Evolutionary conservation across 2,329 filamentous ascomycete genomes (phyloP), one percentile per base, ranked within the genome.

Genomic region (Colletotrichum sp.): DNA sequence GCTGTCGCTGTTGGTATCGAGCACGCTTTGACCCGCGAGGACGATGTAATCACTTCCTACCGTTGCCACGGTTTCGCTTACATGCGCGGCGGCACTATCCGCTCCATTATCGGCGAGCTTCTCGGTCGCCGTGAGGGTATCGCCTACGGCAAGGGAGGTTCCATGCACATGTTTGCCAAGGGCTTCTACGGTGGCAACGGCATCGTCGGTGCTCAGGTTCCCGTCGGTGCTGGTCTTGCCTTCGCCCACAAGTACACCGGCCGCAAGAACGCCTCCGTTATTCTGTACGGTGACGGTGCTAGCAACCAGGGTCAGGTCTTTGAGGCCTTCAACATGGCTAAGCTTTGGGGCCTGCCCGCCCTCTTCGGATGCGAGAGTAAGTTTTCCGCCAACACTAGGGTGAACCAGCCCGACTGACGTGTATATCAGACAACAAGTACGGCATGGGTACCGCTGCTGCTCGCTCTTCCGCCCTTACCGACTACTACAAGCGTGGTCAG

Each of bases 401-500:
- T 9, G 30, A 13, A n/a, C 26, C 10, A 21, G 16, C 12, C 26
- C 26, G 77, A 59, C 83, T 85, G 79, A 86, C 78, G 7, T 68
- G 18, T 43, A 39, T 26, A 34, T 21, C 72, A 98, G 96, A 99
- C 93, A 99, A 99, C 94, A 99, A 99, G 89, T 99, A 99, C 86
- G 97, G 97, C 87, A 99, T 99, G 97, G 97, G 97, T 89, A 99
- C 97, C 78, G 95, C 97, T 77, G 96, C 97, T 80, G 94, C 94
- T 87, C 96, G 97, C 83, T 96, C 97, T 77, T 96, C 97, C 77
- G 97, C 97, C 82, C 89, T 98, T 85, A 99, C 97, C 86, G 97
- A 99, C 87, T 99, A 99, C 93, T 99, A 99, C 93, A 99, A 99
- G 94, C 96, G 97, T 89, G 97, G 97, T 80, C 97, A 99, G 90